Conservation (phyloP, 2,329 filamentous ascomycete genomes). For the Cercospora zeae-maydis region DNA sequence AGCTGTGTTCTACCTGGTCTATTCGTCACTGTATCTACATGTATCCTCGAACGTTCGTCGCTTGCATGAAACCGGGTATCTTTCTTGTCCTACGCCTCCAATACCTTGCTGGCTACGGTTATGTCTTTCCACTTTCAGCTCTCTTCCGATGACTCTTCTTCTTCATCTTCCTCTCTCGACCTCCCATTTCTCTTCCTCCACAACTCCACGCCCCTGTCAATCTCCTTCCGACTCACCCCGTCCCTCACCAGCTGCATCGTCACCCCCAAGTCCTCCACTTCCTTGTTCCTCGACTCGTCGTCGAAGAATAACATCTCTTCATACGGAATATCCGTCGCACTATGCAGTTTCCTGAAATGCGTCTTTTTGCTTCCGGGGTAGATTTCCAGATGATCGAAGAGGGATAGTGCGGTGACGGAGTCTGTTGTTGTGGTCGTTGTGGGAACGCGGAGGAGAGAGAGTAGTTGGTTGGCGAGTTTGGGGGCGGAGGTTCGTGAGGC, state of each 20-base stretch:
- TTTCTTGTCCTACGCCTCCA: not conserved
- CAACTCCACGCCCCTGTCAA: conserved; percentile 73
- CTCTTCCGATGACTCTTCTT: not conserved
- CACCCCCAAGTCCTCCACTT: conserved; percentile 76
- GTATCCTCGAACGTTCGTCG: not conserved
- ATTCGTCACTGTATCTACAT: not conserved
- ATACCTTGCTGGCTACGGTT: not conserved
- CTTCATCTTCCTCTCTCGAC: conserved; percentile 25
- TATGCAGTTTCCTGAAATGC: conserved; percentile 73
- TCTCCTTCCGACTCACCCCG: conserved; percentile 70
- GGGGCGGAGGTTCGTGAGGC: conserved; percentile 80
- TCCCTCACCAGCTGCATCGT: conserved; percentile 79
- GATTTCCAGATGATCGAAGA: conserved; percentile 50
- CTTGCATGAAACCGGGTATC: not conserved
- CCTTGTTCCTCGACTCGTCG: conserved; percentile 80
- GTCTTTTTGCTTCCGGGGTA: conserved; percentile 77
- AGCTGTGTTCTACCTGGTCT: not conserved
- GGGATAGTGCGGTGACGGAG: conserved; percentile 41
- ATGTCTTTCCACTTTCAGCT: not conserved
- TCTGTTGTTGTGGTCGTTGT: conserved; percentile 44
- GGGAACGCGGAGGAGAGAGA: conserved; percentile 67
- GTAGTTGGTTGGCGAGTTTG: conserved; percentile 73
- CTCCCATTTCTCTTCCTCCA: conserved; percentile 72
- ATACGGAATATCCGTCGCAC: conserved; percentile 66
- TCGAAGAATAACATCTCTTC: conserved; percentile 95